Conservation (phyloP, 2,329 filamentous ascomycete species). For the Thermothelomyces thermophilus region DNA sequence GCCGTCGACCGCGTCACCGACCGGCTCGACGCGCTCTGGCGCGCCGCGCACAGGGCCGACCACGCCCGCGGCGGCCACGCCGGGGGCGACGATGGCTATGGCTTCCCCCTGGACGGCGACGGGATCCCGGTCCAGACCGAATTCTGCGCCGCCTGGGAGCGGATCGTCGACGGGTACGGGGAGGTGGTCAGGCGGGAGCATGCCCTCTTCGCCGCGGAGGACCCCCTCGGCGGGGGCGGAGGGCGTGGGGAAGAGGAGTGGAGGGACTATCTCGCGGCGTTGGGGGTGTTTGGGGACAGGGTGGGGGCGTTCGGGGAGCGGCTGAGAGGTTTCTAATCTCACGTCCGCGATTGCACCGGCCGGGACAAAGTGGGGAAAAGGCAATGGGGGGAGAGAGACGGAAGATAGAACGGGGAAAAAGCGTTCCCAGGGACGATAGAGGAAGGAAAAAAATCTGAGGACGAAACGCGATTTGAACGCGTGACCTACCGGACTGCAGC, state of each 20-base stretch:
- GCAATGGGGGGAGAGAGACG: not conserved
- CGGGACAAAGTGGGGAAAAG: no score
- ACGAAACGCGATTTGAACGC: constrained; percentile 14
- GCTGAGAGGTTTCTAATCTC: not conserved
- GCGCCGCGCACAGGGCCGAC: not conserved
- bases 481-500: constrained; percentile 14
- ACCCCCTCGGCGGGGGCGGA: not conserved
- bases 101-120: no score
- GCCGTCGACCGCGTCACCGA: not conserved
- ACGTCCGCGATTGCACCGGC: no score
- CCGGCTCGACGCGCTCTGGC: not conserved
- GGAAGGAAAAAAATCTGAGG: constrained; percentile 2
- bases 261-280: not conserved
- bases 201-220: not conserved
- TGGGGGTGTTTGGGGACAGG: not conserved
- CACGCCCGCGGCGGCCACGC: not conserved
- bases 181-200: not conserved
- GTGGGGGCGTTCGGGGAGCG: not conserved
- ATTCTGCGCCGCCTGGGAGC: constrained; percentile 7
- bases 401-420: not conserved
- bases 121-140: no score
- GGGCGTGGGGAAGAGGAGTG: not conserved
- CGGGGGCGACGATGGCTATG: no score
- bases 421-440: not conserved
- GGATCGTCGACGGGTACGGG: not conserved